Conservation (phyloP, 108 stramenopile genomes). For the Skeletonema grethae region DNA sequence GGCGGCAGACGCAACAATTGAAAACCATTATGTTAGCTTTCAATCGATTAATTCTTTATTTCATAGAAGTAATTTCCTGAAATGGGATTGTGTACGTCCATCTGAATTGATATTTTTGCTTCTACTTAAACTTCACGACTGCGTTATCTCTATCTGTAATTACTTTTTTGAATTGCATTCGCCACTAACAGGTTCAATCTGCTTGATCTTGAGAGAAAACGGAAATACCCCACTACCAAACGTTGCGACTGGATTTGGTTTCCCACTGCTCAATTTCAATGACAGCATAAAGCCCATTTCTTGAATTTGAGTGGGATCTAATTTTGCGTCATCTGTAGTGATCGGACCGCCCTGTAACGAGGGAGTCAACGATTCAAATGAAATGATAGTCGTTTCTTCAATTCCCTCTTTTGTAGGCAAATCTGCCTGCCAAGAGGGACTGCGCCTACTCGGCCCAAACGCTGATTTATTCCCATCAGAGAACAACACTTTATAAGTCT, state of each 20-base stretch:
- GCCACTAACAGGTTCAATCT: constrained; percentile 45
- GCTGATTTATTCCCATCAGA: constrained; percentile 56
- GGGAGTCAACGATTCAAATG: constrained; percentile 46
- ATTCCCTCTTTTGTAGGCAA: constrained; percentile 50
- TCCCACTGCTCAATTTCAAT: constrained; percentile 63
- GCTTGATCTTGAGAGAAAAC: constrained; percentile 58
- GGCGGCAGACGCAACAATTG: not conserved
- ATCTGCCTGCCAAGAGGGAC: constrained; percentile 70
- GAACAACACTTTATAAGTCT: constrained; percentile 73
- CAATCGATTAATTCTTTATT: not conserved
- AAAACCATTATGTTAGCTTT: not conserved
- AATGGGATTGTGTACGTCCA: no score
- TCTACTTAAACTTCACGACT: not conserved
- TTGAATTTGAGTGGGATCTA: constrained; percentile 56
- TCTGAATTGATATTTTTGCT: no score
- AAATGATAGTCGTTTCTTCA: constrained; percentile 45
- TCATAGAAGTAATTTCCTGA: not conserved
- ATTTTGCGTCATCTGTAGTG: constrained; percentile 44
- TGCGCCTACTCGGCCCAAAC: constrained; percentile 52
- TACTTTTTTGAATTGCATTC: no score
- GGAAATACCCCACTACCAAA: constrained; percentile 75
- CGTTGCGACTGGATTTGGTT: constrained; percentile 66
- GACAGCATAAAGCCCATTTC: constrained; percentile 79
- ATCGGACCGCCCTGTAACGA: constrained; percentile 51
- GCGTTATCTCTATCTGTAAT: no score